These are phyloP conservation scores for Stachybotrys chartarum DNA, from an alignment of 2,329 filamentous ascomycete species.

Conservation along the genomic window DNA sequence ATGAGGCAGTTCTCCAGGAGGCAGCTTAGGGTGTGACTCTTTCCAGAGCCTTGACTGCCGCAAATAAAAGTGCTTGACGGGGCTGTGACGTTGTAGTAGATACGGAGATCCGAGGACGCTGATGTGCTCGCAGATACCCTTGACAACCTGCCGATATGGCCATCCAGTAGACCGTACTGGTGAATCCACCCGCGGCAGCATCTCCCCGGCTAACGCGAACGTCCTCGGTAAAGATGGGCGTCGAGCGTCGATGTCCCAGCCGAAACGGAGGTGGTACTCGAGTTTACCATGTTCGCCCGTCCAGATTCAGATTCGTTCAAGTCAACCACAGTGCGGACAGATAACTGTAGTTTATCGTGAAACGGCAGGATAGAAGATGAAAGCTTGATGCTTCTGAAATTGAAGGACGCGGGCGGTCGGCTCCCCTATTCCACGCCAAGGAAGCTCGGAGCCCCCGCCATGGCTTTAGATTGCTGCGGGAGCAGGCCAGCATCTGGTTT, in stretches of 20 bases:
- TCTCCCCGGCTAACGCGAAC: neutral
- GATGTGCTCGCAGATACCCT: neutral
- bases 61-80: slow-evolving; percentile 58
- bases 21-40: slow-evolving; percentile 53
- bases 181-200: neutral
- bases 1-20: slow-evolving; percentile 52
- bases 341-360: no score
- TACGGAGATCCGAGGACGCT: slow-evolving; percentile 14
- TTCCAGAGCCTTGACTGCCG: slow-evolving; percentile 57
- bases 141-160: neutral
- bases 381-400: no score
- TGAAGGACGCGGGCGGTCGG: no score
- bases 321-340: no score
- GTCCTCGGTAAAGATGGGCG: neutral
- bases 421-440: no score
- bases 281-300: neutral
- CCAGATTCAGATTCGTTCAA: neutral
- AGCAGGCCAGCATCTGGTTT: no score
- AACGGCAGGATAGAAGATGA: no score
- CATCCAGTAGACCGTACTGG: slow-evolving; percentile 6
- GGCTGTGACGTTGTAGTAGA: slow-evolving; percentile 38
- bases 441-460: no score
- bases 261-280: neutral
- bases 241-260: neutral
- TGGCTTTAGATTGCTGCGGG: no score